phyloP scores from a whole-genome alignment of 352 stramenopile genomes.

The Phytopythium oedochilum region DNA sequence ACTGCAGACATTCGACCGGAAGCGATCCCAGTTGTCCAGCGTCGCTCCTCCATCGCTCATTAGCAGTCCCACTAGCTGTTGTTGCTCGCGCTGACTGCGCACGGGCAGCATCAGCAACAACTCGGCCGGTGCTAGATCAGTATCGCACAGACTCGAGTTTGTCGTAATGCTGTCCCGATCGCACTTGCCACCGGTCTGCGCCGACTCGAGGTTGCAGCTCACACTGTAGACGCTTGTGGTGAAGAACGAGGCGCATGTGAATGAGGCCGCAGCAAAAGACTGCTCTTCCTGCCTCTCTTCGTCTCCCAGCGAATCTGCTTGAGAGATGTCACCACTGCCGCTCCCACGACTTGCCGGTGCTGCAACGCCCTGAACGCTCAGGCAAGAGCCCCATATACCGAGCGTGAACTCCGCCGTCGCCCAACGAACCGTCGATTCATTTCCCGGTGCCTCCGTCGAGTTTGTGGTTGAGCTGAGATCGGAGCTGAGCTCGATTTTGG shows the following conservation, averaged over 20 bases:
- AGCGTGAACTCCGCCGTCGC: constrained; percentile 32
- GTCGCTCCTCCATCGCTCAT: not conserved
- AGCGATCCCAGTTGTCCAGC: constrained; percentile 27
- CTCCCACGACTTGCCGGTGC: not conserved
- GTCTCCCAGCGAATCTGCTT: not conserved
- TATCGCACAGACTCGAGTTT: not conserved
- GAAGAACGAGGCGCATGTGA: constrained; percentile 37
- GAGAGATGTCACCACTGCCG: not conserved
- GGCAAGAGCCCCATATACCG: constrained; percentile 49
- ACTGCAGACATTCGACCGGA: constrained; percentile 36
- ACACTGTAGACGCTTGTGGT: constrained; percentile 23
- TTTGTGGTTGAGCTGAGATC: not conserved
- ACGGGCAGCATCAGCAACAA: not conserved
- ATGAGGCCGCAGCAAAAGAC: constrained; percentile 16
- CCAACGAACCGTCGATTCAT: constrained; percentile 4
- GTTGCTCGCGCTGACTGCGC: not conserved
- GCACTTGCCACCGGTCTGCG: not conserved
- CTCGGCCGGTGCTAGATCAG: not conserved
- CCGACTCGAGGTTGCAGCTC: constrained; percentile 1
- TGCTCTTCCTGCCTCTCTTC: not conserved
- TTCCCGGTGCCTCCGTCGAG: constrained; percentile 1
- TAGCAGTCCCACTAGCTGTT: not conserved
- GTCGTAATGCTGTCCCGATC: not conserved
- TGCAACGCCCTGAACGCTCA: constrained; percentile 30
- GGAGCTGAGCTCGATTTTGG: constrained; percentile 16